Base-by-base conservation (phyloP, 352 stramenopile genomes). In the Globisporangium cylindrosporum region DNA sequence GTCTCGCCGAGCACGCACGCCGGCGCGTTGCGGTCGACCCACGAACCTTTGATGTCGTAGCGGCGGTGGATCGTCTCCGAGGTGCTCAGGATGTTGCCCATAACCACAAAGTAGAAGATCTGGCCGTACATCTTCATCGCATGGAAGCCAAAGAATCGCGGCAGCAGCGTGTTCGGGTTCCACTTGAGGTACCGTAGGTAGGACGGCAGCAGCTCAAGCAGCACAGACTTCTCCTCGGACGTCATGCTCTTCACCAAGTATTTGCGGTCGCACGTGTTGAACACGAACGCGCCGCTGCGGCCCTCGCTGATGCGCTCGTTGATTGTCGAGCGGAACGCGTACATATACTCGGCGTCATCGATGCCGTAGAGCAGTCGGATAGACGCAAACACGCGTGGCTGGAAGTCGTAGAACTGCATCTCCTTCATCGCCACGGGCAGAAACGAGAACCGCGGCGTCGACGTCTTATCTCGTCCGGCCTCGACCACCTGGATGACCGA, bases 41-140 rank as follows among this genome's bases (percentile, higher is more conserved):
- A 98, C 4, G 86, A 95, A 7, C 92, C 92, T 66, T 98, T 98
- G 67, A 98, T 91, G 64, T 98, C 92, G 62, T 97, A 98, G 32
- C 88, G 79, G 1, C 82, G 80, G 69, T 98, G 89, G 62, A 97
- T 95, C 59, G 85, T 74, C 66, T 95, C 82, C 0, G 74, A 77
- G 14, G 88, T 94, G 76, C 88, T 87, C 34, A 98, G 71, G 56
- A 98, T 81, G 66, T 98, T 98, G 56, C 77, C 86, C 92, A 98
- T 98, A 27, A 98, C 92, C 29, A 98, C 87, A 59, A 98, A 97
- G 67, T 92, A 95, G 67, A 95, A 95, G 46, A 88, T 90, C 59
- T 96, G 82, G 7, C 90, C 90, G 70, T 97, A 97, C 85, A 98
- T 94, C 56, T 93, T 93, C 78, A 98, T 95, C 1, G 86, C 83